phyloP scores from a whole-genome alignment of 371 early-diverging fungal genomes.

The Mucor racemosus region DNA sequence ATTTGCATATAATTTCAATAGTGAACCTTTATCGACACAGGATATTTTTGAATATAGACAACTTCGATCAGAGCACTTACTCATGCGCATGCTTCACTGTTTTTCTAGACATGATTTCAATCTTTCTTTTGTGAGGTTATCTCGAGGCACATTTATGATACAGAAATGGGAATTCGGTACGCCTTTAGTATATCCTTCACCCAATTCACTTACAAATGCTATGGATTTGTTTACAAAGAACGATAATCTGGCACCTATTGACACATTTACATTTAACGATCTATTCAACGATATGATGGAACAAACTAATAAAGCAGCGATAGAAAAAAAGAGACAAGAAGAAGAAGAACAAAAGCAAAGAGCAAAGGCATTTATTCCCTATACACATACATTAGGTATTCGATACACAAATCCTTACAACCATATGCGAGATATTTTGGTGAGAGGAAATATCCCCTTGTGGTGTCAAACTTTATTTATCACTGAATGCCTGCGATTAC shows the following conservation, averaged over 20 bases:
- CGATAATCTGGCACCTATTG: constrained; percentile 2
- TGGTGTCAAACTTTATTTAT: constrained; percentile 49
- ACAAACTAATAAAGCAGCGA: background rate
- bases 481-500: constrained; percentile 31
- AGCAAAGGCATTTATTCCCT: constrained; percentile 30
- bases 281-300: constrained; percentile 16
- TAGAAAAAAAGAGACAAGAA: background rate
- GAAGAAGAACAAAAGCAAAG: background rate
- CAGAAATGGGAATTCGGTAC: constrained; percentile 28
- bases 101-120: constrained; percentile 1
- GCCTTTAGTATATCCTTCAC: background rate
- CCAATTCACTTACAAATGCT: background rate
- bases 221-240: background rate
- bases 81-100: constrained; percentile 30
- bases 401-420: constrained; percentile 43
- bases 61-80: constrained; percentile 37
- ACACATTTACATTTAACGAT: constrained; percentile 21
- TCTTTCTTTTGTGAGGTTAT: constrained; percentile 26
- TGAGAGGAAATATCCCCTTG: constrained; percentile 40
- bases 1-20: constrained; percentile 14
- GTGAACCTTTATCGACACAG: constrained; percentile 1
- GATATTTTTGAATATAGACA: constrained; percentile 29
- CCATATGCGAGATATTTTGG: constrained; percentile 34
- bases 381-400: constrained; percentile 50
- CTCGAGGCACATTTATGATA: constrained; percentile 37